phyloP scores from a whole-genome alignment of 2,329 filamentous ascomycete genomes.

The Fusarium sp. region DNA sequence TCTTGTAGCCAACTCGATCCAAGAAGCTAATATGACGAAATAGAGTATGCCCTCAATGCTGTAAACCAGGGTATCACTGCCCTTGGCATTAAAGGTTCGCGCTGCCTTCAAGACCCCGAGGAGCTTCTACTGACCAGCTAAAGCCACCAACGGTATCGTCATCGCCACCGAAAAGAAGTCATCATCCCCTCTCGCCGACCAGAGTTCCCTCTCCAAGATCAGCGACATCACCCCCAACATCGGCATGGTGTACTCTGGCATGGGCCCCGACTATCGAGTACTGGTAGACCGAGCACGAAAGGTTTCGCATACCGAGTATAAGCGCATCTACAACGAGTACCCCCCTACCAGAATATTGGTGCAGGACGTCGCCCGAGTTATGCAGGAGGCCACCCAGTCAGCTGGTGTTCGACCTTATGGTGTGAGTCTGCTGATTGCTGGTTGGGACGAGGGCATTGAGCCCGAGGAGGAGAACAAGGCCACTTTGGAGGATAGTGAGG shows the following conservation, averaged over 20 bases:
- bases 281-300: constrained; percentile 98
- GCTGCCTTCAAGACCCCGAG: constrained; percentile 2
- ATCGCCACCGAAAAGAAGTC: constrained; percentile 99
- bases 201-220: constrained; percentile 95
- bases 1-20: background rate
- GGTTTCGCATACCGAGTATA: constrained; percentile 98
- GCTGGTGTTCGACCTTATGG: constrained; percentile 97
- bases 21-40: constrained; percentile 33
- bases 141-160: constrained; percentile 98
- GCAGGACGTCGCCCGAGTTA: constrained; percentile 95
- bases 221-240: constrained; percentile 99
- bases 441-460: constrained; percentile 97
- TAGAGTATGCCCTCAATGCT: constrained; percentile 98
- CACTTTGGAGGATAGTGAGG: constrained; percentile 67
- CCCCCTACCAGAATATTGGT: constrained; percentile 99
- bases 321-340: constrained; percentile 99
- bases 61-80: constrained; percentile 99
- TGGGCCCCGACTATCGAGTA: constrained; percentile 98
- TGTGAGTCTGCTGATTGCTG: constrained; percentile 93
- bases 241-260: constrained; percentile 99
- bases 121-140: constrained; percentile 38
- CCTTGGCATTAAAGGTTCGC: constrained; percentile 94
- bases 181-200: constrained; percentile 95
- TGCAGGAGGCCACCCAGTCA: constrained; percentile 98
- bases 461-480: constrained; percentile 76